Conservation (phyloP, 2,329 filamentous ascomycete species). For the Neophaeococcomyces aloes region DNA sequence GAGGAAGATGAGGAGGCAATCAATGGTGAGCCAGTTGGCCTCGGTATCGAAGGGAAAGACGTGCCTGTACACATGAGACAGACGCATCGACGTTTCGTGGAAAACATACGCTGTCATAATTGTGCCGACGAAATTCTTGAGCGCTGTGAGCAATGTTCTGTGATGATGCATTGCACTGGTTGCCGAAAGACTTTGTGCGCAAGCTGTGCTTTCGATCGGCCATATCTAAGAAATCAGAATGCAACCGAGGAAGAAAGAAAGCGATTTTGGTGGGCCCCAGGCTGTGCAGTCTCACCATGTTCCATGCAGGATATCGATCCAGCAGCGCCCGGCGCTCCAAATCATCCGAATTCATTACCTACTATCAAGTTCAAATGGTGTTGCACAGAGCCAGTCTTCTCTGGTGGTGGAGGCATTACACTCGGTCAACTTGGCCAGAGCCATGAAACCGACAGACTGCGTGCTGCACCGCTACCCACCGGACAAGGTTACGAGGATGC, state of each 20-base stretch:
- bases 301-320: slow-evolving; percentile 44
- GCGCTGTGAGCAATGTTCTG: slow-evolving; percentile 50
- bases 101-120: slow-evolving; percentile 44
- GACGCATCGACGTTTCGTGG: slow-evolving; percentile 44
- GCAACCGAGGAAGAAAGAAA: slow-evolving; percentile 21
- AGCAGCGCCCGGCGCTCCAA: slow-evolving; percentile 15
- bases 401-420: slow-evolving; percentile 49
- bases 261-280: slow-evolving; percentile 50
- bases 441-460: slow-evolving; percentile 45
- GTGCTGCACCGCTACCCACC: slow-evolving; percentile 47
- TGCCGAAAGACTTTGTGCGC: slow-evolving; percentile 51
- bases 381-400: slow-evolving; percentile 50
- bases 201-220: slow-evolving; percentile 48
- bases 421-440: slow-evolving; percentile 40
- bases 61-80: slow-evolving; percentile 43
- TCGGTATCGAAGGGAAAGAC: slow-evolving; percentile 41
- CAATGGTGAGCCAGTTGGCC: slow-evolving; percentile 46
- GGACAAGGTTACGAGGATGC: slow-evolving; percentile 46
- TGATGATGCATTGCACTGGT: slow-evolving; percentile 52
- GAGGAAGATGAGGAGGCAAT: slow-evolving; percentile 45
- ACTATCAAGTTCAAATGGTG: slow-evolving; percentile 50
- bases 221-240: slow-evolving; percentile 34
- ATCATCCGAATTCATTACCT: slow-evolving; percentile 33
- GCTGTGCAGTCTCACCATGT: slow-evolving; percentile 45
- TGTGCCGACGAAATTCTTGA: slow-evolving; percentile 45